Evolutionary conservation across 176 grass and related monocot species (phyloP).

Genomic region (Carex pumila): DNA sequence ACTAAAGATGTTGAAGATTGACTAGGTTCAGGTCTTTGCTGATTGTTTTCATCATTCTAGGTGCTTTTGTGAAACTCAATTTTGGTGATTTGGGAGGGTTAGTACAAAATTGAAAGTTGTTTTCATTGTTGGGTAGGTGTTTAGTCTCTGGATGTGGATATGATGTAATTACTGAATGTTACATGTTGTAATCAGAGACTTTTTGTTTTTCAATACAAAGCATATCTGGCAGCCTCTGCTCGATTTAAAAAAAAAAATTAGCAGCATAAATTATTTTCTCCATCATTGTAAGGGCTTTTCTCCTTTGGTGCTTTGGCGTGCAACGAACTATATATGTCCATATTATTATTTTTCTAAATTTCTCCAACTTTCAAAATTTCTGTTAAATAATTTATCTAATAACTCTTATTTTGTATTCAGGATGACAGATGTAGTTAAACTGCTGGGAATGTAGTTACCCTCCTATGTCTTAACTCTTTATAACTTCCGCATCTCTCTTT

Average conservation of each 20-base stretch:
- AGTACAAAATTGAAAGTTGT: too few relatives aligned
- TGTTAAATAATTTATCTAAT: slow-evolving; percentile 1
- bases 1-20: background rate
- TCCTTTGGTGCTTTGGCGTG: background rate
- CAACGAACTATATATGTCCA: background rate
- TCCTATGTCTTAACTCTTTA: too few relatives aligned
- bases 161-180: too few relatives aligned
- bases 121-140: too few relatives aligned
- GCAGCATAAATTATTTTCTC: too few relatives aligned
- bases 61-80: background rate
- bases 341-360: background rate
- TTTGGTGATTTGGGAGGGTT: too few relatives aligned
- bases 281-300: background rate
- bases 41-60: background rate
- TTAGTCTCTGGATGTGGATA: too few relatives aligned
- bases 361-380: background rate
- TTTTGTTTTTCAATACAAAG: too few relatives aligned
- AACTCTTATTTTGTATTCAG: slow-evolving; percentile 33
- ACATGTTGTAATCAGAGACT: too few relatives aligned
- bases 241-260: too few relatives aligned
- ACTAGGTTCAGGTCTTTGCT: background rate
- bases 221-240: too few relatives aligned
- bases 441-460: slow-evolving; percentile 97
- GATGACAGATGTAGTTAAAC: slow-evolving; percentile 64
- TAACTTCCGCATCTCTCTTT: too few relatives aligned